Evolutionary conservation across 768 basidiomycete species (phyloP), one percentile per base, ranked within the genome.

Genomic region (Rubroboletus pulcherrimus): DNA sequence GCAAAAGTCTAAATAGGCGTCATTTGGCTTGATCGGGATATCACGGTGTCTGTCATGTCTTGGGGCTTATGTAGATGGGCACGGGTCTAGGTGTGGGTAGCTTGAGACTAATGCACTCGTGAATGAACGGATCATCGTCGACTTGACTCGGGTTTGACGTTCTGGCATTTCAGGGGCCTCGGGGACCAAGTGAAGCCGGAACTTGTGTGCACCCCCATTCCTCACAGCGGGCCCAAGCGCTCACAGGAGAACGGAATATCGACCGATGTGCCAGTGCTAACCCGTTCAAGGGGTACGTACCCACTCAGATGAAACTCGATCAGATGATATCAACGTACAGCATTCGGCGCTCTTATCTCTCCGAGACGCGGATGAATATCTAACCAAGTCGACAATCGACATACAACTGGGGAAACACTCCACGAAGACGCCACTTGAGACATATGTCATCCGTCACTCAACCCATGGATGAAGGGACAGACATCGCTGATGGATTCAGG

Each of bases 1-100:
- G 41, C 53, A 39, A 65, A 64, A 63, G 58, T 57, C 54, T 61
- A 55, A 64, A 55, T 55, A 59, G 58, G 59, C 63, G 56, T 64
- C 63, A 56, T 52, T 21, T 34, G 33, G 29, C 34, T 64, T 51
- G 55, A 54, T 57, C 55, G 45, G 55, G 30, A 17, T 9, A 14
- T 21, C 19, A 21, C 51, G 44, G 55, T 30, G n/a, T 19, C 51
- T 21, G 37, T 50, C 21, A 44, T 37, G 33, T n/a, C 37, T 37
- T 34, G 34, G 21, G 40, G 39, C 11, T 3, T n/a, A 7, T 9
- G 38, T 35, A 5, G 21, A 21, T 21, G 21, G 21, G 21, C 21
- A 21, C 9, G 9, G 4, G n/a, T 39, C n/a, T 3, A 17, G 17
- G 37, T 17, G 37, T 38, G 21, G 11, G 40, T 40, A n/a, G 40